Conservation (phyloP, 805 yeast genomes). For the Dipodascus geniculatus region DNA sequence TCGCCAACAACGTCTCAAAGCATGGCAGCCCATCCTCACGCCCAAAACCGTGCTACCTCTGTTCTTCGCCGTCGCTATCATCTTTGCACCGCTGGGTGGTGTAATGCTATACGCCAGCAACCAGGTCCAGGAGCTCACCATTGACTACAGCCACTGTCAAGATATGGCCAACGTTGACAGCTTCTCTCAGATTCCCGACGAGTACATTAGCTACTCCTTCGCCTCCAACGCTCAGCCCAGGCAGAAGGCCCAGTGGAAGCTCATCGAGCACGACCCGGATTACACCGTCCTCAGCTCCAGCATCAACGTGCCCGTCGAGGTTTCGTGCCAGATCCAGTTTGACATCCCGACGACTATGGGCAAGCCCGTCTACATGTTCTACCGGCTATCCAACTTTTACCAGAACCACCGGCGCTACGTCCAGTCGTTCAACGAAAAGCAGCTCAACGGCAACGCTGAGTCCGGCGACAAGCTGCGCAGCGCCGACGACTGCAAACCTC, state of each 20-base stretch:
- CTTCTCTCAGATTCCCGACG: slow-evolving; percentile 44
- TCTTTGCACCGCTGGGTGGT: slow-evolving; percentile 87
- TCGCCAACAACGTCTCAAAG: slow-evolving; percentile 47
- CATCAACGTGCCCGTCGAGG: slow-evolving; percentile 25
- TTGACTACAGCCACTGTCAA: slow-evolving; percentile 68
- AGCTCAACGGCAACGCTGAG: slow-evolving; percentile 68
- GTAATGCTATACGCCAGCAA: slow-evolving; percentile 67
- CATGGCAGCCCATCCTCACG: slow-evolving; percentile 81
- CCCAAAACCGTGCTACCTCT: slow-evolving; percentile 90
- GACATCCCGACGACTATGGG: slow-evolving; percentile 58
- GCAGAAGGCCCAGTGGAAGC: slow-evolving; percentile 55
- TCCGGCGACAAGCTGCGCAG: slow-evolving; percentile 35
- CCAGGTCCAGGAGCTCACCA: slow-evolving; percentile 59
- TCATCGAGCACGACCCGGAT: slow-evolving; percentile 12
- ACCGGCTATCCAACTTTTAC: slow-evolving; percentile 78
- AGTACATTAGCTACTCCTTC: slow-evolving; percentile 53
- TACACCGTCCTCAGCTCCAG: not conserved
- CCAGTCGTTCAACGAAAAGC: slow-evolving; percentile 67
- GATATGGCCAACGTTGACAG: slow-evolving; percentile 22
- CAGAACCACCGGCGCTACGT: slow-evolving; percentile 95
- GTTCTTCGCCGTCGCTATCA: slow-evolving; percentile 56
- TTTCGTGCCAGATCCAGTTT: slow-evolving; percentile 58
- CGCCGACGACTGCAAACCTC: slow-evolving; percentile 50
- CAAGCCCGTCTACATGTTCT: slow-evolving; percentile 66
- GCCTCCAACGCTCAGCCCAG: slow-evolving; percentile 27